Base-by-base conservation (phyloP, 2,329 filamentous ascomycete species). In the Nigrospora sphaerica region DNA sequence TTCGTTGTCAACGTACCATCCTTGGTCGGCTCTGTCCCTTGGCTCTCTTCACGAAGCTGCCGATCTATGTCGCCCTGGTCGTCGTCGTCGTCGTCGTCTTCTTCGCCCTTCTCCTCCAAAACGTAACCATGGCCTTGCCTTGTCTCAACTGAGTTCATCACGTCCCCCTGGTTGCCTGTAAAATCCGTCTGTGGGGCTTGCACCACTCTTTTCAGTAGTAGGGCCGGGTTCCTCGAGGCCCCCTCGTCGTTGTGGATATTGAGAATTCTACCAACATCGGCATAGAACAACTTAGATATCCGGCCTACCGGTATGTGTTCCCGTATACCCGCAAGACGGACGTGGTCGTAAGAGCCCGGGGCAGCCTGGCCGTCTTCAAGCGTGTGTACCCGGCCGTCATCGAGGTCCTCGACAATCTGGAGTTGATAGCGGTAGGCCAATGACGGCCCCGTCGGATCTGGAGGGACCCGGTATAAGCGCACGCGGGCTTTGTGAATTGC, bases 401-500 rank as follows among this genome's bases (percentile, higher is more conserved):
- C 70, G 13, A 93, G 66, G 55, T 96, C 89, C 64, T 96, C 90
- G 14, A 95, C 73, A 3, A 95, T 78, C 50, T 92, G 75, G 1
- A 95, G 69, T 57, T 91, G 84, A 57, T 95, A 96, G 0, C 83
- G 78, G 60, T 86, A 95, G 32, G 45, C 48, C 7, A 46, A 43
- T 9, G 33, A 44, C 7, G 41, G 28, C 7, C 39, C 46, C 10
- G 54, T 49, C 12, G 45, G 28, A 11, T 46, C 34, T 12, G 39
- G 34, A 5, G 83, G 86, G 1, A 87, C 78, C 41, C 91, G 78
- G 56, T 86, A 77, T 12, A 98, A 72, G 48, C 90, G 88, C 12
- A 96, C 81, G 35, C 83, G 80, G 16, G 90, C 88, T 64, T 97
- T 98, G 69, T 97, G 91, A 50, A 96, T 84, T 36, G 95, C 90